phyloP scores from a whole-genome alignment of 2,329 filamentous ascomycete species.

The Neonectria ditissima region DNA sequence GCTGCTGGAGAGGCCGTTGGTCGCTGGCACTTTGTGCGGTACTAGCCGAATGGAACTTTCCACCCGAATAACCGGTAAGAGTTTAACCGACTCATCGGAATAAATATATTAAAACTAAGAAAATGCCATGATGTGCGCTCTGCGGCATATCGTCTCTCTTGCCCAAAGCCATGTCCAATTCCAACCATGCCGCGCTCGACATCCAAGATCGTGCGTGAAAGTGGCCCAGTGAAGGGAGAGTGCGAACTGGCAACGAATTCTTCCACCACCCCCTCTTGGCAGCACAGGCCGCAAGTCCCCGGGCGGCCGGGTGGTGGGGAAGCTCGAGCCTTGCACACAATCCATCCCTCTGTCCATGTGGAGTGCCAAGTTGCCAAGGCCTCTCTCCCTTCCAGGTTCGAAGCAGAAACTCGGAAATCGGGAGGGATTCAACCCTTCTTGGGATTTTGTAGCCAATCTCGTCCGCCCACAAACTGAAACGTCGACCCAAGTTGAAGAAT shows the following conservation, averaged over 20 bases:
- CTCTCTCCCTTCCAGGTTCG: not conserved
- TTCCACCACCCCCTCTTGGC: constrained; percentile 4
- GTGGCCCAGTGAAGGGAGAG: not conserved
- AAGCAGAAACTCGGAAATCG: constrained; percentile 18
- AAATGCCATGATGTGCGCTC: no score
- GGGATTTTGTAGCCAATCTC: constrained; percentile 5
- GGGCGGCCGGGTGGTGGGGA: constrained; percentile 22
- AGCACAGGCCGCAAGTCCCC: constrained; percentile 15
- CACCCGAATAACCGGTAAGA: not conserved
- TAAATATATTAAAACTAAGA: not conserved
- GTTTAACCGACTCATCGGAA: not conserved
- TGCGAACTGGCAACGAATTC: constrained; percentile 8
- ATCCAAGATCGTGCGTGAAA: not conserved
- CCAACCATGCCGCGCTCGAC: not conserved
- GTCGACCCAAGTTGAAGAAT: not conserved
- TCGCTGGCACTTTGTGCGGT: not conserved
- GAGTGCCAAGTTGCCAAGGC: constrained; percentile 21
- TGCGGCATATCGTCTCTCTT: not conserved
- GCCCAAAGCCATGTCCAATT: not conserved
- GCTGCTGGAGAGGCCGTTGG: constrained; percentile 9
- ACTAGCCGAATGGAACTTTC: not conserved
- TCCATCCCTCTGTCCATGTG: constrained; percentile 17
- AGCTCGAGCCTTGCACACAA: constrained; percentile 12
- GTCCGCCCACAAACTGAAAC: constrained; percentile 5
- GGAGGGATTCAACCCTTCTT: not conserved